Base-by-base conservation (phyloP, 352 stramenopile genomes). In the Phytophthora nicotianae region DNA sequence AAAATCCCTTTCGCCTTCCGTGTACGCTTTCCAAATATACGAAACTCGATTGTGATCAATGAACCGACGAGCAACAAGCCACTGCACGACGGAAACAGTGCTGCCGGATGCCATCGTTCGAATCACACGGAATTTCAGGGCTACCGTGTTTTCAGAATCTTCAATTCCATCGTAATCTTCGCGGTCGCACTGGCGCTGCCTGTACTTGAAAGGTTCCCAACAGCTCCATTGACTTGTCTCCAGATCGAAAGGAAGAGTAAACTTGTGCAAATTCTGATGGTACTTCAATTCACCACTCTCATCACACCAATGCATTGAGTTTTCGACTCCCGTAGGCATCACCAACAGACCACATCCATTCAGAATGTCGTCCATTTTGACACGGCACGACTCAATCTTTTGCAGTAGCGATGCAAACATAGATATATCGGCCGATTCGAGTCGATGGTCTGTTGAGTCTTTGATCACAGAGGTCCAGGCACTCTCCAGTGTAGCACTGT, bases 1-100 rank as follows among this genome's bases (percentile, higher is more conserved):
- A 58, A 57, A 6, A 52, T 32, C 10, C 48, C 41, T 24, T n/a
- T 65, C 49, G 13, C 49, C 58, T 50, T 58, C 48, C 5, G 50
- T 37, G n/a, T 53, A 58, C 4, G 21, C 24, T 33, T 59, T 52
- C 48, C 48, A 65, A 17, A 48, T 35, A 10, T n/a, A 16, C 11
- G 50, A 13, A 23, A 32, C 16, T 43, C 47, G 35, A 21, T 24
- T 37, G n/a, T 47, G 13, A 16, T 65, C 58, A n/a, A 53, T 6
- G 10, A 65, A 54, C 4, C 58, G 48, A 33, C 49, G 40, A 48
- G 8, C 42, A 13, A 49, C 41, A 35, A 42, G 5, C 4, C 49
- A 41, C 29, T 65, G 58, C 11, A 59, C 6, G 4, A 54, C 29
- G 1, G 40, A 59, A 16, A 42, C 41, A n/a, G n/a, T 33, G 8